A percentile compares a stretch with the other conserved stretches of the same genome.
These are phyloP conservation scores for Juncus effusus DNA, from an alignment of 176 grass and related monocot species.

Conservation along the genomic window DNA sequence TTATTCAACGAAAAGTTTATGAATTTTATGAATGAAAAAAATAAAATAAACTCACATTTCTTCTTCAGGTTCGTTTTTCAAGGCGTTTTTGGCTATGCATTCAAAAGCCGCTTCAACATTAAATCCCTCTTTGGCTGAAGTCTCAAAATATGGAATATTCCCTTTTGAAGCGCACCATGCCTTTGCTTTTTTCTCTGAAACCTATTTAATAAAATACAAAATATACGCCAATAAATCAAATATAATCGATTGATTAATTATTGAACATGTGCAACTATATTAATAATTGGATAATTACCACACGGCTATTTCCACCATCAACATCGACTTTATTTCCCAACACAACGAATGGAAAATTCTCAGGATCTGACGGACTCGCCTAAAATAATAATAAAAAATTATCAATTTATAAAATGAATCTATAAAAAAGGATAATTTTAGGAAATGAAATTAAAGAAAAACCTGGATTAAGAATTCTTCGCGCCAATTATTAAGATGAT, in stretches of 20 bases:
- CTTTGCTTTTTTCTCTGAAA: conserved; percentile 90
- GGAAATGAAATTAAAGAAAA: too few relatives aligned
- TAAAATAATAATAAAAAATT: conserved; percentile 30
- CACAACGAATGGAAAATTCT: conserved; percentile 89
- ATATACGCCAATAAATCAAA: background rate
- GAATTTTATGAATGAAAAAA: conserved; percentile 7
- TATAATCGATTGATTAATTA: conserved; percentile 9
- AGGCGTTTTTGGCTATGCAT: conserved; percentile 87
- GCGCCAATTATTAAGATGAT: conserved; percentile 87
- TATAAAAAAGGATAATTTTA: too few relatives aligned
- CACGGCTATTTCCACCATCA: conserved; percentile 87
- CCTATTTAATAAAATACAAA: conserved; percentile 31
- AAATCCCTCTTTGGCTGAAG: conserved; percentile 93
- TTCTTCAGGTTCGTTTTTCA: conserved; percentile 97
- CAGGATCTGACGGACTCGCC: conserved; percentile 86
- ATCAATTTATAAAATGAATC: background rate
- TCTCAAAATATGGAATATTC: conserved; percentile 91
- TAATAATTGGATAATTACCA: conserved; percentile 39
- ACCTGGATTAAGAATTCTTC: conserved; percentile 91
- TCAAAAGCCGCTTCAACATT: conserved; percentile 92
- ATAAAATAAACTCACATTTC: conserved; percentile 55
- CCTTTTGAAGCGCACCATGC: conserved; percentile 90
- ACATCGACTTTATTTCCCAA: conserved; percentile 90
- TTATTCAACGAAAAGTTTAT: background rate
- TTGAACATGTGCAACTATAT: background rate